phyloP scores from a whole-genome alignment of 352 stramenopile genomes.

The Pythium periplocum region DNA sequence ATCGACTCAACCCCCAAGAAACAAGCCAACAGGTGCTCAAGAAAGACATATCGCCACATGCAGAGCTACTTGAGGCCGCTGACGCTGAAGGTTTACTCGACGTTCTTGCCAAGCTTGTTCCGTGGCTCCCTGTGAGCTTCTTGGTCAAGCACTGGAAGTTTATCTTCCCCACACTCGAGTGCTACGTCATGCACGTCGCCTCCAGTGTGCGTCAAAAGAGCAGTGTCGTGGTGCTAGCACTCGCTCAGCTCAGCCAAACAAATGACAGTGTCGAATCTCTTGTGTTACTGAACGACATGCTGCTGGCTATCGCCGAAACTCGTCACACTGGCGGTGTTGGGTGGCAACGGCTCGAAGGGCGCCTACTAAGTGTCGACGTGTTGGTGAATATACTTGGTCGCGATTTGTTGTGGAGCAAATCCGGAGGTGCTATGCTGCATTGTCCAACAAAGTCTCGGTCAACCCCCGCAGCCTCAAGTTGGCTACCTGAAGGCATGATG shows the following conservation, averaged over 20 bases:
- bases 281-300: slow-evolving; percentile 42
- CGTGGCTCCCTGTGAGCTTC: slow-evolving; percentile 37
- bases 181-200: slow-evolving; percentile 67
- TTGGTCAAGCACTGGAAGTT: slow-evolving; percentile 67
- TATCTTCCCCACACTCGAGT: slow-evolving; percentile 62
- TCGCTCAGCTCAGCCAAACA: slow-evolving; percentile 29
- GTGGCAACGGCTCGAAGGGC: slow-evolving; percentile 68
- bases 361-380: slow-evolving; percentile 61
- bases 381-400: slow-evolving; percentile 39
- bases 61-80: slow-evolving; percentile 36
- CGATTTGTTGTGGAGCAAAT: slow-evolving; percentile 15
- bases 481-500: slow-evolving; percentile 5
- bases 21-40: not conserved
- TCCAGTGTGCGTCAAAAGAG: slow-evolving; percentile 59
- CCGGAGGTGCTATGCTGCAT: not conserved
- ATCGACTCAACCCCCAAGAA: slow-evolving; percentile 34
- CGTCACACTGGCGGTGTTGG: slow-evolving; percentile 20
- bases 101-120: slow-evolving; percentile 41
- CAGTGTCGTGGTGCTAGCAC: slow-evolving; percentile 38
- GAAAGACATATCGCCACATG: slow-evolving; percentile 6
- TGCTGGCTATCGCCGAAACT: slow-evolving; percentile 31
- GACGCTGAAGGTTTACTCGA: slow-evolving; percentile 66
- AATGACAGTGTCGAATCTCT: slow-evolving; percentile 8
- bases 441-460: not conserved
- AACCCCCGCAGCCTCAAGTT: not conserved